Evolutionary conservation across 2,329 filamentous ascomycete genomes (phyloP).

Genomic region (Triangularia setosa): DNA sequence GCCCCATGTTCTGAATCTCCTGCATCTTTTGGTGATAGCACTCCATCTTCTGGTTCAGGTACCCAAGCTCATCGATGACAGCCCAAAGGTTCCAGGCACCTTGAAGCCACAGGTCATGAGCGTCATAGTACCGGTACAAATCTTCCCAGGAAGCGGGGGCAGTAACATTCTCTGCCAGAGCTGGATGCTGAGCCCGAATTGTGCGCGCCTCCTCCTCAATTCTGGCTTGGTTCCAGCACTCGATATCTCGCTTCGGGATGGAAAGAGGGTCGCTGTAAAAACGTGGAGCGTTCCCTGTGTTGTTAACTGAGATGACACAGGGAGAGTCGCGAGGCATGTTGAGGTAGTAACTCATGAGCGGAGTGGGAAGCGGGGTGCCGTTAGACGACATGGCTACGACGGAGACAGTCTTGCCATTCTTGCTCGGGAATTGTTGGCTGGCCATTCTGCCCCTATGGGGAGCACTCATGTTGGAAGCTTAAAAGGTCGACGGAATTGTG

Average conservation of each 20-base stretch:
- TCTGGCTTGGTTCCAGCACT: slow-evolving; percentile 14
- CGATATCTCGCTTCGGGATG: background rate
- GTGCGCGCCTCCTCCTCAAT: slow-evolving; percentile 29
- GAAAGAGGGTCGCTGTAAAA: background rate
- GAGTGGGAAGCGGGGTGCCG: slow-evolving; percentile 1
- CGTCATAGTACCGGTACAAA: slow-evolving; percentile 47
- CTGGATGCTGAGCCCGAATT: slow-evolving; percentile 12
- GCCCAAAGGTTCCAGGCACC: slow-evolving; percentile 49
- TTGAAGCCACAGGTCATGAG: slow-evolving; percentile 42
- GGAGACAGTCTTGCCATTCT: background rate
- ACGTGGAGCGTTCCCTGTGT: slow-evolving; percentile 4
- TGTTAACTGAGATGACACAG: slow-evolving; percentile 18
- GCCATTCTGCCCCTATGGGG: background rate
- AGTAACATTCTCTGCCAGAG: slow-evolving; percentile 30
- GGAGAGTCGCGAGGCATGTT: slow-evolving; percentile 29
- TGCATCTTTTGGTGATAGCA: background rate
- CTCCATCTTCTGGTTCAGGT: slow-evolving; percentile 13
- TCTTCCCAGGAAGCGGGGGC: slow-evolving; percentile 31
- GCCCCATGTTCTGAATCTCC: background rate
- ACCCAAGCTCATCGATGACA: slow-evolving; percentile 27
- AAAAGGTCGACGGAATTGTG: background rate
- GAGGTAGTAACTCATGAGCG: slow-evolving; percentile 35
- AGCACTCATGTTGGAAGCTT: background rate
- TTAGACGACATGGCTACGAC: background rate
- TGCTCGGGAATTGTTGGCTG: background rate